phyloP scores from a whole-genome alignment of 1,284 basidiomycete genomes.

The Farysia itapuensis region DNA sequence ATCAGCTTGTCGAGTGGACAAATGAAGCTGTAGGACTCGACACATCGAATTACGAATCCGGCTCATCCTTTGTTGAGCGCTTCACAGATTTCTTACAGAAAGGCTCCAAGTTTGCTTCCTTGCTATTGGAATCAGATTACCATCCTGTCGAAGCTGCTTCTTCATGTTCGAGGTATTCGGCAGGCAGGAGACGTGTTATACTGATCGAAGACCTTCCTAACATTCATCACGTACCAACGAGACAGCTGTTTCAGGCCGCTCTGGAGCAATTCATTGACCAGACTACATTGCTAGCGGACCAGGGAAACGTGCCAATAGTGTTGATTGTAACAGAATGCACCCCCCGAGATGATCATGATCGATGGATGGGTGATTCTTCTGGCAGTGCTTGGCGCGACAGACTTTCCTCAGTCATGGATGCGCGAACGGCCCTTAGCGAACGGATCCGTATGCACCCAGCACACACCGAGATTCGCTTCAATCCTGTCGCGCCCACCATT shows the following conservation, averaged over 20 bases:
- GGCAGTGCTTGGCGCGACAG: conserved; percentile 62
- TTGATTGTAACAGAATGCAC: conserved; percentile 78
- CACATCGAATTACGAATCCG: not conserved
- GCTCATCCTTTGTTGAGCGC: conserved; percentile 25
- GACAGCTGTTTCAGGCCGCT: conserved; percentile 73
- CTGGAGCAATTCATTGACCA: conserved; percentile 60
- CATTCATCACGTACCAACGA: conserved; percentile 68
- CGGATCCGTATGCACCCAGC: conserved; percentile 68
- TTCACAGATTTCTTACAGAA: conserved; percentile 46
- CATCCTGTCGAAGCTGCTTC: not conserved
- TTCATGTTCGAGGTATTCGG: not conserved
- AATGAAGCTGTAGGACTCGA: conserved; percentile 61
- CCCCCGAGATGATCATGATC: conserved; percentile 63
- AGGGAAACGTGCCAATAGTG: conserved; percentile 68
- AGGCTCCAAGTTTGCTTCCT: conserved; percentile 29
- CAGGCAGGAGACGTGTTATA: conserved; percentile 64
- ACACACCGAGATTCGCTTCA: conserved; percentile 80
- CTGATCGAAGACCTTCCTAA: conserved; percentile 92
- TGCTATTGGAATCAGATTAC: conserved; percentile 11
- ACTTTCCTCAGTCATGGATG: conserved; percentile 64
- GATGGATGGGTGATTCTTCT: conserved; percentile 64
- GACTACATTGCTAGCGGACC: conserved; percentile 4
- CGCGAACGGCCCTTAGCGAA: conserved; percentile 70
- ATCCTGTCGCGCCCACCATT: conserved; percentile 83
- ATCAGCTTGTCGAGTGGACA: conserved; percentile 85